phyloP scores from a whole-genome alignment of 139 green algal genomes.

The Bryopsis sp. region DNA sequence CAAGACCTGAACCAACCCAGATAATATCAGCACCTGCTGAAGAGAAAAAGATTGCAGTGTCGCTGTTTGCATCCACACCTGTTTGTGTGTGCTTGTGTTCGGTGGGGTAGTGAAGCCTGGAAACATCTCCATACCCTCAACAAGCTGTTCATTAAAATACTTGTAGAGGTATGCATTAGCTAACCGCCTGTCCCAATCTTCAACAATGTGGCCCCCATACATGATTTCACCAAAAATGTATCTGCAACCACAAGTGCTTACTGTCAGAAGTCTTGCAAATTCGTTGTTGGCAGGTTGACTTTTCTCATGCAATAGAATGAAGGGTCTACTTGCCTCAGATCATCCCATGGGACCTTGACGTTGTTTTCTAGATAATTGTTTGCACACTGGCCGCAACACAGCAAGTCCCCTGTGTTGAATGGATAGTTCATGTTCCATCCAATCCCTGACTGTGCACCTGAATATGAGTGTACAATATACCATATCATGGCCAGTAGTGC shows the following conservation, averaged over 20 bases:
- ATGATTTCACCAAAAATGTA: constrained; percentile 97
- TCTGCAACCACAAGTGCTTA: not conserved
- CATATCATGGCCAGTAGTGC: not conserved
- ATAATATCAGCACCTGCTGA: not conserved
- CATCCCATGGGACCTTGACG: constrained; percentile 78
- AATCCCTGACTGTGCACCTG: constrained; percentile 58
- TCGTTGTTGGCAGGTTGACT: too few species aligned
- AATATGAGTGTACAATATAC: too few species aligned
- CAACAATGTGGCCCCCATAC: constrained; percentile 91
- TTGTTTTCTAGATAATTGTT: constrained; percentile 86
- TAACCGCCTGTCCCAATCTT: constrained; percentile 86
- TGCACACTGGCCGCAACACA: constrained; percentile 73
- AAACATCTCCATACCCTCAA: constrained; percentile 77
- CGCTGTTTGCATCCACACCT: constrained; percentile 28
- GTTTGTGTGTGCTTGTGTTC: constrained; percentile 53
- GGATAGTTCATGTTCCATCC: constrained; percentile 96
- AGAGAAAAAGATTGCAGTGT: not conserved
- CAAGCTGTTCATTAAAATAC: constrained; percentile 70
- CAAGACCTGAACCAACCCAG: constrained; percentile 40
- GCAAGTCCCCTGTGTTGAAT: constrained; percentile 85
- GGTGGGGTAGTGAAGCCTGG: constrained; percentile 56
- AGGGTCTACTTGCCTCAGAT: constrained; percentile 38
- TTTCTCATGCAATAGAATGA: not conserved
- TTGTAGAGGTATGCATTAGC: constrained; percentile 62
- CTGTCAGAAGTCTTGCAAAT: not conserved